Evolutionary conservation across 805 yeast genomes (phyloP), one percentile per base, ranked within the genome.

Genomic region (Teunomyces funiuensis): DNA sequence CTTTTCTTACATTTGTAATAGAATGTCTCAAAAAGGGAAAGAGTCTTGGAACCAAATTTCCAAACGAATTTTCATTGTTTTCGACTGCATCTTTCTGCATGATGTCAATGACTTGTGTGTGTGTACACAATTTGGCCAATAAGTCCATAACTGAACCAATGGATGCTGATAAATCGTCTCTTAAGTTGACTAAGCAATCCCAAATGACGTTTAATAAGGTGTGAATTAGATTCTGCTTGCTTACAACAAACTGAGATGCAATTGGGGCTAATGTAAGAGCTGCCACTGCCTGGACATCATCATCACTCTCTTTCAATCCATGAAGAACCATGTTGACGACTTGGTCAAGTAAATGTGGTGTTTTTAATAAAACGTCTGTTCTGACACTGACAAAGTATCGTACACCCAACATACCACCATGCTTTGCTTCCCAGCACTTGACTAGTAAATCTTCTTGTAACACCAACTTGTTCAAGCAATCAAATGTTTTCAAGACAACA

Each of bases 61-160:
- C 80, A 54, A 91, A 86, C 2, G 89, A 77, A 58, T 77, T 77
- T 65, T 28, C 60, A 46, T 36, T 39, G 26, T 41, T 42, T 10
- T 66, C 63, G 1, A 55, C 46, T 3, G 93, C 85, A 46, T 79
- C 78, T 16, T 70, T 66, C 51, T 82, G 84, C 72, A 93, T 77
- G 18, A 82, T 74, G 8, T 80, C 82, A 28, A 90, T 67, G 5
- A 90, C 96, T 55, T 82, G 82, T 2, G 80, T 76, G 61, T 84
- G 90, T 5, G 89, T 78, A 59, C 97, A 93, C 37, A 93, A 70
- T 52, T 85, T 87, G 2, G 97, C 90, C 41, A 93, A 71, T 16
- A 93, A 67, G 61, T 93, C 97, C 97, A 93, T 90, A 1, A 93
- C 93, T 2, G 95, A 85, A 27, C 98, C 97, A 33, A 93, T 88